phyloP scores from a whole-genome alignment of 2,329 filamentous ascomycete genomes.

The Fusarium praegraminearum region DNA sequence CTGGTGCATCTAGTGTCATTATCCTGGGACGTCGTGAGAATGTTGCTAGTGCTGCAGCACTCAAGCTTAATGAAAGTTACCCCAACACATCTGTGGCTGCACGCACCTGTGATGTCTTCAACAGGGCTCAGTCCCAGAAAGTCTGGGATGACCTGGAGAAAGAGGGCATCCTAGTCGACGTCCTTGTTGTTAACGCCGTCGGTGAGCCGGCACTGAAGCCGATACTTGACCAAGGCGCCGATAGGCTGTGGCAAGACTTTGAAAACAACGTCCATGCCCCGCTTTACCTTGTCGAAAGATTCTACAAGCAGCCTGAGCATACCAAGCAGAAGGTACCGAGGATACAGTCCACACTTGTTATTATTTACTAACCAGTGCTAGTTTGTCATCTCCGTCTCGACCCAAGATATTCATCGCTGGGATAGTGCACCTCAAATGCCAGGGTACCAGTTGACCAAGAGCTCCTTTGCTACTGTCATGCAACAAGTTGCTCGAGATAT shows the following conservation, averaged over 20 bases:
- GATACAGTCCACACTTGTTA: rapidly evolving
- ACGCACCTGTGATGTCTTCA: constrained; percentile 16
- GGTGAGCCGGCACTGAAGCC: constrained; percentile 19
- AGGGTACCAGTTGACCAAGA: constrained; percentile 55
- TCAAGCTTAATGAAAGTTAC: constrained; percentile 12
- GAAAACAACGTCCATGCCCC: constrained; percentile 38
- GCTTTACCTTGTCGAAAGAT: constrained; percentile 31
- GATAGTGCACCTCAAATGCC: constrained; percentile 36
- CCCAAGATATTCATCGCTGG: constrained; percentile 47
- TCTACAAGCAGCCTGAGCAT: constrained; percentile 38
- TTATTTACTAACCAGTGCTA: background rate
- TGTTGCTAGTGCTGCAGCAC: constrained; percentile 13
- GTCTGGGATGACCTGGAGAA: constrained; percentile 28
- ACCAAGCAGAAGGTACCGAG: constrained; percentile 15
- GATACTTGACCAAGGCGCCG: constrained; percentile 34
- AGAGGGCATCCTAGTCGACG: constrained; percentile 3
- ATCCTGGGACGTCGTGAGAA: constrained; percentile 50
- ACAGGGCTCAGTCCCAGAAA: background rate
- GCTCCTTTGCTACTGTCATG: constrained; percentile 50
- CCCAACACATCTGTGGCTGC: constrained; percentile 16
- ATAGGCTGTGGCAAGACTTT: constrained; percentile 43
- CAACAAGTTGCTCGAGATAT: constrained; percentile 54
- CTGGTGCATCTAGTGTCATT: constrained; percentile 54
- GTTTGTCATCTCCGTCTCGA: constrained; percentile 33
- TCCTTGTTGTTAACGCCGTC: constrained; percentile 34